These are phyloP conservation scores for Hanseniaspora hatyaiensis DNA, from an alignment of 805 yeast species.

Conservation along the genomic window DNA sequence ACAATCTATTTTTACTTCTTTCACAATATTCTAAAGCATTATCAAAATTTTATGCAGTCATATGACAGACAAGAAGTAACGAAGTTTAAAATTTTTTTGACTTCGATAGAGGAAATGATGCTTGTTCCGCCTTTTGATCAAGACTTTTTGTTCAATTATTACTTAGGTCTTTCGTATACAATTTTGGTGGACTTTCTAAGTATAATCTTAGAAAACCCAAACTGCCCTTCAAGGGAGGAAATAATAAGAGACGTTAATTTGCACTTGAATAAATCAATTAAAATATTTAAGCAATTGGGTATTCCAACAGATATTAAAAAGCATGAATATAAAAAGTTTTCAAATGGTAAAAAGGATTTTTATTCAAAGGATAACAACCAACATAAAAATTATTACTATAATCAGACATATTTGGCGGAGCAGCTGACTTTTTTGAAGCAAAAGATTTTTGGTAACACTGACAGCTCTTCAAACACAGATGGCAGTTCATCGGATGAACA, in stretches of 20 bases:
- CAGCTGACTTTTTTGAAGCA: conserved; percentile 5
- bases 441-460: conserved; percentile 3
- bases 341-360: too few relatives aligned
- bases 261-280: conserved; percentile 7
- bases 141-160: conserved; percentile 12
- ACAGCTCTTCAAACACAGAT: neutral
- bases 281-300: conserved; percentile 1
- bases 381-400: neutral
- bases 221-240: neutral
- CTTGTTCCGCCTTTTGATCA: conserved; percentile 11
- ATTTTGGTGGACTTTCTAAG: conserved; percentile 11
- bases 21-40: conserved; percentile 6
- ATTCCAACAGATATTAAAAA: conserved; percentile 3
- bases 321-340: neutral
- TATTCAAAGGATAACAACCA: neutral
- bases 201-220: neutral
- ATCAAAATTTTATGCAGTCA: conserved; percentile 11
- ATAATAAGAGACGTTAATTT: conserved; percentile 4
- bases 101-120: conserved; percentile 13
- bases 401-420: conserved; percentile 1
- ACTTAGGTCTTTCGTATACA: conserved; percentile 5
- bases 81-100: conserved; percentile 6
- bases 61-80: neutral
- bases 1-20: conserved; percentile 7
- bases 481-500: neutral